Base-by-base conservation (phyloP, 352 stramenopile species). In the Globisporangium parvum region DNA sequence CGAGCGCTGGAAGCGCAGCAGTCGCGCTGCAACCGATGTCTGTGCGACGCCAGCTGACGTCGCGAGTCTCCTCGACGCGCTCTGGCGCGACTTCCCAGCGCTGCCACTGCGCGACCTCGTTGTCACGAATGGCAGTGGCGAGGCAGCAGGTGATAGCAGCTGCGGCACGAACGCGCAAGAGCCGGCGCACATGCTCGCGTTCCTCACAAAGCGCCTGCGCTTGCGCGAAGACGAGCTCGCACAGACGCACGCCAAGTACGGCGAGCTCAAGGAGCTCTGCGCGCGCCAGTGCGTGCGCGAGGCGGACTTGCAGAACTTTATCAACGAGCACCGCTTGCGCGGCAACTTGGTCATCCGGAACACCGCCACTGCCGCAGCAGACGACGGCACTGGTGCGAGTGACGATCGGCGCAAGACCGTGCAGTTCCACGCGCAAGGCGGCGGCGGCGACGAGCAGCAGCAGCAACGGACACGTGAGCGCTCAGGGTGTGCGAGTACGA, bases 261-360 rank as follows among this genome's bases (percentile, higher is more conserved):
- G 81, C 0, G 81, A 91, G 48, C 58, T 91, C 10, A 89, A 89
- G 53, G 81, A 91, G 26, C 41, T 91, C 33, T 91, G 80, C 59
- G 80, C 80, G 6, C 71, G 77, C 6, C 78, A 91, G 58, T 91
- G 78, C 18, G 78, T 91, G 46, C 77, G 81, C 17, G 81, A 91
- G 53, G 75, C 77, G 2, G 81, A 86, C 55, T 39, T 91, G 28
- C 81, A 89, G 56, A 91, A 89, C 47, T 89, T 88, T 52, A 86
- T 91, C 59, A 88, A 89, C 41, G 81, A 88, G 41, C 78, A 91
- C 50, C 81, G 81, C 10, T 58, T 91, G 26, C 77, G 81, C 2
- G 81, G 81, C 6, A 87, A 88, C 35, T 65, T 89, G 10, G 59
- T 85, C 18, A 77, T 88, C 51, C 55, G 63, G 15, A 83, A 82